Conservation (phyloP, 1,284 basidiomycete genomes). For the Erythrobasidium hasegawianum region DNA sequence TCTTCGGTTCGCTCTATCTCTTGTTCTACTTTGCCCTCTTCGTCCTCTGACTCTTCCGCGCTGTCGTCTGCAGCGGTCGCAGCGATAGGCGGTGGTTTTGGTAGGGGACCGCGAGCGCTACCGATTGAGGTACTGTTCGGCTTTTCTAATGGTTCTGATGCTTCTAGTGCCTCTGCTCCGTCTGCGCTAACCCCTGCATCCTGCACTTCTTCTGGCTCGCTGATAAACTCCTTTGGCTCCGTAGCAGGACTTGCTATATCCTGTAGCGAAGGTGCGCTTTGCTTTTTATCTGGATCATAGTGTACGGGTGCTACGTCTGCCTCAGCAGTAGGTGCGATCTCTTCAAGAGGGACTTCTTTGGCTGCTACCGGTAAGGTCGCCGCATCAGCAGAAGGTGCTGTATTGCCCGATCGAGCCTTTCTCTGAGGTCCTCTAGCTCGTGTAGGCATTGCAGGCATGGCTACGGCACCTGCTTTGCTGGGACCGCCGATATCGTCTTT, state of each 20-base stretch:
- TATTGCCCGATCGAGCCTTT: constrained; percentile 35
- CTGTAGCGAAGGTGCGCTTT: constrained; percentile 38
- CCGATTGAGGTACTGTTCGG: constrained; percentile 10
- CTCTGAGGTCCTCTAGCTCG: constrained; percentile 39
- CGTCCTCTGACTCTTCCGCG: constrained; percentile 32
- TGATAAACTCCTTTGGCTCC: constrained; percentile 9
- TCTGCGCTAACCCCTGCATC: constrained; percentile 13
- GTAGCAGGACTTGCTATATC: constrained; percentile 29
- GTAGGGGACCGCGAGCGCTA: constrained; percentile 20
- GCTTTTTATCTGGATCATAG: not conserved
- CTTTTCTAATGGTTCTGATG: constrained; percentile 11
- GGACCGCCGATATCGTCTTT: not conserved
- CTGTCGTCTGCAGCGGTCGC: constrained; percentile 33
- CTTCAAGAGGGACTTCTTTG: constrained; percentile 23
- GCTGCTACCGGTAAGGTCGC: constrained; percentile 21
- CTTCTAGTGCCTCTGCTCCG: constrained; percentile 11
- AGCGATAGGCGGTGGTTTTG: constrained; percentile 37
- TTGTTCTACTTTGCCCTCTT: not conserved
- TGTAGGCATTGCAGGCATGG: constrained; percentile 42
- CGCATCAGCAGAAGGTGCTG: constrained; percentile 36
- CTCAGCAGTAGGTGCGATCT: not conserved
- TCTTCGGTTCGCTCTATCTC: not conserved
- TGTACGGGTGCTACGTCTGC: not conserved
- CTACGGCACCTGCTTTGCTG: constrained; percentile 10
- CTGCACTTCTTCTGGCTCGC: not conserved